Conservation (phyloP, 129 eudicot genomes). For the Tanacetum coccineum region DNA sequence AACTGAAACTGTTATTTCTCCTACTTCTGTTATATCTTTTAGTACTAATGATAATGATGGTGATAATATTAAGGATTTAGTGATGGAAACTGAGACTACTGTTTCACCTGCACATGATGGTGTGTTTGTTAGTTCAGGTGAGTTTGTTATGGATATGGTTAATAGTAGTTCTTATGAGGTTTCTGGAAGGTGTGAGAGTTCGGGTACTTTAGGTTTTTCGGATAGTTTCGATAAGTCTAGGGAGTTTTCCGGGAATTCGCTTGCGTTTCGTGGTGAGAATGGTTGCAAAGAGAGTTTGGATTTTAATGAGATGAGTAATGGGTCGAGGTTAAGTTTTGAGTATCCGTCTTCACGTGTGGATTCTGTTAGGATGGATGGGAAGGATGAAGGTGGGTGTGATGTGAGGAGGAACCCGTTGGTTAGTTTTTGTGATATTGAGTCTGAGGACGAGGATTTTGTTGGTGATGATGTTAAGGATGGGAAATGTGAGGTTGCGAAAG, state of each 20-base stretch:
- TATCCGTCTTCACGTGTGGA: conserved; percentile 78
- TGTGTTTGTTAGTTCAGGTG: conserved; percentile 37
- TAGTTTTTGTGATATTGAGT: conserved; percentile 62
- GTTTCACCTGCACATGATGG: conserved; percentile 54
- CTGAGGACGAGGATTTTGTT: conserved; percentile 47
- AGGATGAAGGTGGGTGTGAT: conserved; percentile 39
- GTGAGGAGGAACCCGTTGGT: conserved; percentile 47
- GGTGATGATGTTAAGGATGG: conserved; percentile 36
- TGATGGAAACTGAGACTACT: conserved; percentile 47
- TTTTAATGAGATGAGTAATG: conserved; percentile 51
- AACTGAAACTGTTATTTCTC: conserved; percentile 51
- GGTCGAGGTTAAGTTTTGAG: conserved; percentile 73
- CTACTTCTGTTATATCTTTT: conserved; percentile 69
- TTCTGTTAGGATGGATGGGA: conserved; percentile 21
- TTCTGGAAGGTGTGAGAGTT: conserved; percentile 55
- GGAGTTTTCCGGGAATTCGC: conserved; percentile 61
- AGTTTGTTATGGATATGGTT: conserved; percentile 17
- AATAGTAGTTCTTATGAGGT: conserved; percentile 45
- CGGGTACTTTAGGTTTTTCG: conserved; percentile 71
- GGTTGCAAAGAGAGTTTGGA: conserved; percentile 52
- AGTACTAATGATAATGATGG: conserved; percentile 14
- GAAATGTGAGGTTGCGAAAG: conserved; percentile 35
- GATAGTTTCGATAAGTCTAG: conserved; percentile 73
- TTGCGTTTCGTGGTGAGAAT: conserved; percentile 43
- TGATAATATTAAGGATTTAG: conserved; percentile 49